A percentile compares a stretch with the other conserved stretches of the same genome.
phyloP scores from a whole-genome alignment of 164 flowering plant species.

The Pachysandra terminalis region DNA sequence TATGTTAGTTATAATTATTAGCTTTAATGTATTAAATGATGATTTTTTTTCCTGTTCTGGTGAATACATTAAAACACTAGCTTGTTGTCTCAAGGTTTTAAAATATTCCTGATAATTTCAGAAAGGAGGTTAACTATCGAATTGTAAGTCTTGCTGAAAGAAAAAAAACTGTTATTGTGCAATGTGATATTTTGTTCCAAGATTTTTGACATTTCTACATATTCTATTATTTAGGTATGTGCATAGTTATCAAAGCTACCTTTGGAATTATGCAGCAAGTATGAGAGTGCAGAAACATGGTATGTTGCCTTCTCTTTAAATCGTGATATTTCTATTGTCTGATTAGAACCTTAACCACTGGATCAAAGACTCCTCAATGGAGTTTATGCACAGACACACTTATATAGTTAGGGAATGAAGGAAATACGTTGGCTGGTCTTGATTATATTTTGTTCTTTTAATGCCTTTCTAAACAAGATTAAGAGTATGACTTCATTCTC shows the following conservation, averaged over 20 bases:
- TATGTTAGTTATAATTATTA: background rate
- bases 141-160: background rate
- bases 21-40: too few species aligned
- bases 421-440: too few species aligned
- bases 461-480: too few species aligned
- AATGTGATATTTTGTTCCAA: background rate
- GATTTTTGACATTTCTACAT: background rate
- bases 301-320: slow-evolving; percentile 27
- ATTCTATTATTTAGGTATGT: slow-evolving; percentile 62
- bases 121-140: background rate
- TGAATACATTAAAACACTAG: background rate
- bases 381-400: too few species aligned
- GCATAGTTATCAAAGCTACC: slow-evolving; percentile 95
- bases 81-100: background rate
- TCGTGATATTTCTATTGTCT: background rate
- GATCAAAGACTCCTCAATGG: too few species aligned
- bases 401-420: too few species aligned
- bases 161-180: background rate
- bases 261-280: slow-evolving; percentile 98
- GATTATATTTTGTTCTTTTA: too few species aligned
- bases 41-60: too few species aligned
- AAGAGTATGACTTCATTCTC: background rate
- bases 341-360: too few species aligned
- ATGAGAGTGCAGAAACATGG: slow-evolving; percentile 80
- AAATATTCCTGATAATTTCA: background rate